Base-by-base conservation (phyloP, 495 filamentous ascomycete species). In the Talaromyces ruber region DNA sequence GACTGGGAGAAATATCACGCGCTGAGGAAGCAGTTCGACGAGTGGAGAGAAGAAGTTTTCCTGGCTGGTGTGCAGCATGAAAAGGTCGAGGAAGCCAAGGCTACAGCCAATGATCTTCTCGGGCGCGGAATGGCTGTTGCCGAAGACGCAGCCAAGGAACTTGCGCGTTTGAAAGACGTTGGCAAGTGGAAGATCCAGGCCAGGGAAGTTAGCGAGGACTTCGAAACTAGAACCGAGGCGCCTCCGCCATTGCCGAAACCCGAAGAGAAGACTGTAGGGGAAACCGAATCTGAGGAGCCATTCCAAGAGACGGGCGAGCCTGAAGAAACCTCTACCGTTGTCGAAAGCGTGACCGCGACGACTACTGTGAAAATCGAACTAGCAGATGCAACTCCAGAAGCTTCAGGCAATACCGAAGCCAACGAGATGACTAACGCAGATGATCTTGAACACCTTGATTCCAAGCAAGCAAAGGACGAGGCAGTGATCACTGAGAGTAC, bases 1-100 rank as follows among this genome's bases (percentile, higher is more conserved):
- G 92, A 97, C 70, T 99, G 95, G 95, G 83, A 84, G 28, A 90
- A 89, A 67, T 98, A 97, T 69, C 89, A 97, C 67, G 80, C 87
- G 26, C 78, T 98, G 62, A 95, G 90, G 76, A 83, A 83, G 50
- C 85, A 89, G 28, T 89, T 97, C 52, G 87, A 91, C 39, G 87
- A 90, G 67, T 96, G 94, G 92, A 84, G 87, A 34, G 79, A 81
- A n/a, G 86, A 91, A 59, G 87, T 99, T 50, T 82, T 89, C 64
- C 74, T 81, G 22, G 81, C 90, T 51, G 90, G 88, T 11, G 77
- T 86, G 57, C 77, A 83, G 8, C 93, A 98, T 66, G 79, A 86
- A 52, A 87, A 86, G 22, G 77, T 98, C 1, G 76, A 79, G 37
- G 82, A 85, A n/a, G 86, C 91, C 18, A 87, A 86, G 65, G 70